Evolutionary conservation across 768 basidiomycete genomes (phyloP).

Genomic region (Termitomyces sp.): DNA sequence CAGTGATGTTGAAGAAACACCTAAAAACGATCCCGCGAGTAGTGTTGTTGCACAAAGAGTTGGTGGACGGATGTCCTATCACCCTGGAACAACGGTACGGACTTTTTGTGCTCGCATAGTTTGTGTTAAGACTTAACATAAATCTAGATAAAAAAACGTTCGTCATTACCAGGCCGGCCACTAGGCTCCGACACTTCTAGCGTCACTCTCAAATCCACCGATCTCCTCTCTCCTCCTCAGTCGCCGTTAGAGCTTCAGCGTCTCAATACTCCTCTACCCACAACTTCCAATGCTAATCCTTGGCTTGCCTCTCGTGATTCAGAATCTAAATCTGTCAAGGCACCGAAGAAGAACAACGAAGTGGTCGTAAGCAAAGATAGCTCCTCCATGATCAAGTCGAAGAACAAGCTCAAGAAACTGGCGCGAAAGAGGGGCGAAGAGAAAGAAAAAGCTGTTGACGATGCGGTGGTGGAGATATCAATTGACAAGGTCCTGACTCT

Average conservation of each 20-base stretch:
- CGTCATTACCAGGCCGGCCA: conserved; percentile 11
- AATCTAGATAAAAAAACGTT: conserved; percentile 14
- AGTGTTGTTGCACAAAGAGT: conserved; percentile 47
- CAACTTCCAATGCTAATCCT: conserved; percentile 52
- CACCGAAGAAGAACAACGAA: conserved; percentile 68
- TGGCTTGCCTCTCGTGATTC: conserved; percentile 56
- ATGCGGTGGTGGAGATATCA: conserved; percentile 77
- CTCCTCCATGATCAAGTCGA: conserved; percentile 54
- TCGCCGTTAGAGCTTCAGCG: conserved; percentile 16
- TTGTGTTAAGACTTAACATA: neutral
- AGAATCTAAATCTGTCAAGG: conserved; percentile 28
- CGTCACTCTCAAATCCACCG: conserved; percentile 59
- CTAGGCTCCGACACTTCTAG: conserved; percentile 54
- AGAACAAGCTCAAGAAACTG: conserved; percentile 69
- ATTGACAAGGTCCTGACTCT: conserved; percentile 43
- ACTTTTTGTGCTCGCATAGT: neutral
- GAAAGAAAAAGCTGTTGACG: conserved; percentile 57
- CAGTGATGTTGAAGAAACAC: conserved; percentile 24
- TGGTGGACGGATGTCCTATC: conserved; percentile 62
- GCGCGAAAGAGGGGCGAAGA: conserved; percentile 50
- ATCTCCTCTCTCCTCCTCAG: conserved; percentile 36
- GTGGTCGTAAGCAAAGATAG: conserved; percentile 67
- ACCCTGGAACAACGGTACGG: conserved; percentile 43
- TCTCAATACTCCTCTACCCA: conserved; percentile 9
- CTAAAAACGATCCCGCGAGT: conserved; percentile 20